Evolutionary conservation across 306 rosid species (phyloP).

Genomic region (Quercus bicolor): DNA sequence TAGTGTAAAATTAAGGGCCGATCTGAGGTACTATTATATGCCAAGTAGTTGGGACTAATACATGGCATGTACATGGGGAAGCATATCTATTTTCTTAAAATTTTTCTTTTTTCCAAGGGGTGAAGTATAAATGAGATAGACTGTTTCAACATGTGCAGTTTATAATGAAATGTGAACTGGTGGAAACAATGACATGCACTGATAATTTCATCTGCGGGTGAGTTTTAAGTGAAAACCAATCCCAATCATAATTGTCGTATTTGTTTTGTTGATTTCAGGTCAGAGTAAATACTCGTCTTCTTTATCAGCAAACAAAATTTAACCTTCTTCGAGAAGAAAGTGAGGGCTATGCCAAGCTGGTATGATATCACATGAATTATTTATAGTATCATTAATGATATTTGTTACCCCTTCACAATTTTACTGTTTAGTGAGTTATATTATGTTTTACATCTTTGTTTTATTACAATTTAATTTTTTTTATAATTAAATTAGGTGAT

Average conservation of each 20-base stretch:
- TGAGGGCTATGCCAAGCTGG: slow-evolving; percentile 99
- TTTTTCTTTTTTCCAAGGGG: neutral
- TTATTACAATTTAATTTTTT: neutral
- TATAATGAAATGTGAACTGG: neutral
- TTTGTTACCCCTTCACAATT: neutral
- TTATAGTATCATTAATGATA: neutral
- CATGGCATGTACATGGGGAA: neutral
- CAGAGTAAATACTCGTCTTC: slow-evolving; percentile 95
- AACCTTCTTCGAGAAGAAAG: slow-evolving; percentile 98
- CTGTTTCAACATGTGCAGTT: neutral
- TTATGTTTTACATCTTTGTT: neutral
- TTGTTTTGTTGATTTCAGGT: slow-evolving; percentile 58
- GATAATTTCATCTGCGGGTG: neutral
- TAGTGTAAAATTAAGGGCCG: neutral
- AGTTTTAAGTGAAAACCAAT: neutral
- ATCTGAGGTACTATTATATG: neutral
- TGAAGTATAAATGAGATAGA: neutral
- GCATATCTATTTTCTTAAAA: neutral
- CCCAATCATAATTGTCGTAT: slow-evolving; percentile 15
- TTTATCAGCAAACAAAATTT: slow-evolving; percentile 97
- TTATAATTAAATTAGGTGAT: no score
- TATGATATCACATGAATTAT: slow-evolving; percentile 28
- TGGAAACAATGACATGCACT: neutral
- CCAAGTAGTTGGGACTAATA: neutral
- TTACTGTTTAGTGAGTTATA: neutral